Base-by-base conservation (phyloP, 2,329 filamentous ascomycete genomes). In the Botrytis paeoniae region DNA sequence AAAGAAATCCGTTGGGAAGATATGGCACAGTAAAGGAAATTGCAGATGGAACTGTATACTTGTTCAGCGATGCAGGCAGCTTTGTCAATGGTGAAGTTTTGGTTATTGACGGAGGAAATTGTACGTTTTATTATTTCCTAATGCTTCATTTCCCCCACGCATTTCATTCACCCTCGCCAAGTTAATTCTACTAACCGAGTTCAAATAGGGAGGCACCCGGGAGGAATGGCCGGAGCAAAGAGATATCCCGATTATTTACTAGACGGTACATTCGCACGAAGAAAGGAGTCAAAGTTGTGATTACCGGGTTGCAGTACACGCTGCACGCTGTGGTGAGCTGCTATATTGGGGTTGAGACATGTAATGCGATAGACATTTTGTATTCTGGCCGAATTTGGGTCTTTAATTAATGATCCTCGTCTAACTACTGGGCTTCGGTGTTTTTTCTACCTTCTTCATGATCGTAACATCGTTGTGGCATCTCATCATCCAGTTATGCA, bases 11-110 rank as follows among this genome's bases (percentile, higher is more conserved):
- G 0, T 83, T 91, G 3, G 94, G 94, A 1, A 87, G 95, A 73
- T 89, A 90, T 82, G 96, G 95, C 10, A 88, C 88, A 0, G 89
- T 97, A 39, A 92, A 92, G 76, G 95, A 99, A 80, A 94, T 99
- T 79, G 92, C 94, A 0, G 95, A 99, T 82, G 93, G 95, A 1
- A 98, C 95, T 0, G 89, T 98, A 0, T 99, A 91, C 79, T 82
- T 98, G 72, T 96, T 98, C 80, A 93, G 92, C 63, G 93, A 97
- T 63, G 90, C 93, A 0, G 95, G 91, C 0, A 94, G 91, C 80
- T 97, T 93, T 81, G 89, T 98, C 64, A 97, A 93, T 77, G 96
- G 94, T 1, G 91, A 94, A 77, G 88, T 89, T 4, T 83, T 98
- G 51, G 92, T 97, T 45, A 93, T 93, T 77, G 89, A 92, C 77